Conservation (phyloP, 371 early-diverging fungal genomes). For the Sporodiniella umbellata region DNA sequence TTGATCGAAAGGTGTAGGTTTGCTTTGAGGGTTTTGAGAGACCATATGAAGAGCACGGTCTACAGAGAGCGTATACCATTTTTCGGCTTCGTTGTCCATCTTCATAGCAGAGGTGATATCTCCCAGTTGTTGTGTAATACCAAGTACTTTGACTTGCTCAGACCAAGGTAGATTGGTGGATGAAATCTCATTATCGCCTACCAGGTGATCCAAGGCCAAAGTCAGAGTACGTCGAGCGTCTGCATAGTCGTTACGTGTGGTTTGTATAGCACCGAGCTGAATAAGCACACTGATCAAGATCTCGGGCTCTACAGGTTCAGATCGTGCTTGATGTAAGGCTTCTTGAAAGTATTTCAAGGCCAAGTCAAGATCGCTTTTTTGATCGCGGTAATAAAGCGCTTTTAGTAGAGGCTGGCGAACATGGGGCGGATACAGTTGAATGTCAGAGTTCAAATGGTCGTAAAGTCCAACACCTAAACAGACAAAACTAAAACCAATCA, state of each 20-base stretch:
- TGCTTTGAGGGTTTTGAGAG: no score
- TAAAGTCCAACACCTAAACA: constrained; percentile 52
- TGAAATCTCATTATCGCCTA: constrained; percentile 10
- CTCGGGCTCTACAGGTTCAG: constrained; percentile 45
- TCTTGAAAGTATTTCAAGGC: constrained; percentile 51
- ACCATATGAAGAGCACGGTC: no score
- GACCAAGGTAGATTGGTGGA: constrained; percentile 6
- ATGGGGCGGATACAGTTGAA: constrained; percentile 55
- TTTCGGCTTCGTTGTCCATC: constrained; percentile 55
- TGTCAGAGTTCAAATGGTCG: constrained; percentile 52
- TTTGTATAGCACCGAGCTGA: constrained; percentile 54
- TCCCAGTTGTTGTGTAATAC: constrained; percentile 61
- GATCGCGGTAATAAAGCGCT: constrained; percentile 61
- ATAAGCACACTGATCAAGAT: constrained; percentile 65
- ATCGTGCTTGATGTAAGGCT: constrained; percentile 47
- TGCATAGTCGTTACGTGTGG: constrained; percentile 38
- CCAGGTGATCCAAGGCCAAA: constrained; percentile 42
- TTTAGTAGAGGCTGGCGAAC: constrained; percentile 57
- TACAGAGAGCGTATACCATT: constrained; percentile 62
- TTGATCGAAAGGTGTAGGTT: no score
- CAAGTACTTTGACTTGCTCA: constrained; percentile 50
- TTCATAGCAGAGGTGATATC: constrained; percentile 45
- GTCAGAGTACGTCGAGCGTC: constrained; percentile 54
- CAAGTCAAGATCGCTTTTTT: constrained; percentile 41
- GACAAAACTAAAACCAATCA: constrained; percentile 38